Evolutionary conservation across 768 basidiomycete species (phyloP).

Genomic region (Kwoniella dendrophila): DNA sequence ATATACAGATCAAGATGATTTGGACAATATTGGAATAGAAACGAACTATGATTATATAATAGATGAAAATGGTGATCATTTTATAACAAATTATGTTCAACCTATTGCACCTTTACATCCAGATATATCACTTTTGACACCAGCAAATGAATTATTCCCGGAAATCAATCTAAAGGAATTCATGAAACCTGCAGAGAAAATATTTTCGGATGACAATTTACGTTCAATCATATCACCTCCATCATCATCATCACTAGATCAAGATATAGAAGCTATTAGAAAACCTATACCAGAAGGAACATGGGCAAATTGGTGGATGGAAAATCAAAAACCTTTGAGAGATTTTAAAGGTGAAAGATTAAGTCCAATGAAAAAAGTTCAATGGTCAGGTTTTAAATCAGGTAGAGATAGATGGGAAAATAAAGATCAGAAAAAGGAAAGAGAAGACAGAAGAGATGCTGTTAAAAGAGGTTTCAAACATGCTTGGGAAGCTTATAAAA

Average conservation of each 20-base stretch:
- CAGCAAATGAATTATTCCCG: conserved; percentile 26
- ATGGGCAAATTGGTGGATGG: conserved; percentile 27
- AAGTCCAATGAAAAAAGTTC: conserved; percentile 30
- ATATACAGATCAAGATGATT: neutral
- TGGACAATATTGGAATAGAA: neutral
- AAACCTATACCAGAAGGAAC: conserved; percentile 19
- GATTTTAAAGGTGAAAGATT: conserved; percentile 32
- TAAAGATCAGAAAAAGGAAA: conserved; percentile 27
- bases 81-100: conserved; percentile 13
- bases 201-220: conserved; percentile 30
- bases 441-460: conserved; percentile 50
- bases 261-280: neutral
- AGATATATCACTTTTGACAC: conserved; percentile 30
- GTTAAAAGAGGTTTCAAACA: conserved; percentile 51
- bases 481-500: conserved; percentile 55
- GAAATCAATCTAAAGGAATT: conserved; percentile 28
- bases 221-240: conserved; percentile 35
- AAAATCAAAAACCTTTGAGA: conserved; percentile 9
- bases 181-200: conserved; percentile 7
- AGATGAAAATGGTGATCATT: conserved; percentile 26
- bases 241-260: neutral
- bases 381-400: conserved; percentile 40
- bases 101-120: conserved; percentile 37
- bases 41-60: conserved; percentile 15
- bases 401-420: conserved; percentile 32